Conservation (phyloP, 805 yeast genomes). For the Metschnikowia matae region DNA sequence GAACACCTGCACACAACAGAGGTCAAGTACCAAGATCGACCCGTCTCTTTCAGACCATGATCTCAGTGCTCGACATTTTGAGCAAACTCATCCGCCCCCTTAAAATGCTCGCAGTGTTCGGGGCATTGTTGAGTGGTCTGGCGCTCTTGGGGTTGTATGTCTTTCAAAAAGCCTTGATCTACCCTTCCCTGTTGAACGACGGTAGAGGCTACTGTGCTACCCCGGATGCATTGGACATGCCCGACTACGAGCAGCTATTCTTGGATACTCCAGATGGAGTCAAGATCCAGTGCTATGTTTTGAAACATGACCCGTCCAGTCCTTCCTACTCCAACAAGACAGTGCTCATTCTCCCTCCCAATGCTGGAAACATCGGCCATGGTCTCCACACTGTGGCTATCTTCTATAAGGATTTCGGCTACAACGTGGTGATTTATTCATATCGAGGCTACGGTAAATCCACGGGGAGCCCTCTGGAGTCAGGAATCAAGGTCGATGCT, state of each 20-base stretch:
- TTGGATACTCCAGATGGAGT: constrained; percentile 70
- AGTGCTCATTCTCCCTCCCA: constrained; percentile 76
- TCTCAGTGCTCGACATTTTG: constrained; percentile 6
- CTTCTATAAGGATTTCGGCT: constrained; percentile 57
- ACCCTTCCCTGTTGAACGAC: constrained; percentile 76
- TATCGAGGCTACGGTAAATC: constrained; percentile 90
- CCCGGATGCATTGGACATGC: constrained; percentile 66
- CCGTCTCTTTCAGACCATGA: constrained; percentile 1
- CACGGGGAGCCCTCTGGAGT: constrained; percentile 71
- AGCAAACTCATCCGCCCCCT: constrained; percentile 13
- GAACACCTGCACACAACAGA: neutral
- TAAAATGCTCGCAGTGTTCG: constrained; percentile 35
- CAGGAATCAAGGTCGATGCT: constrained; percentile 79
- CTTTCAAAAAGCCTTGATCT: constrained; percentile 66
- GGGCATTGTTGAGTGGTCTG: constrained; percentile 40
- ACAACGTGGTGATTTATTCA: constrained; percentile 79
- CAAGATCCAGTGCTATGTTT: constrained; percentile 57
- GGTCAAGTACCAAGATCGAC: neutral
- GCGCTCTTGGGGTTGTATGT: constrained; percentile 53
- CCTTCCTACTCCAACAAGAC: constrained; percentile 55
- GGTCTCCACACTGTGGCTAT: constrained; percentile 74
- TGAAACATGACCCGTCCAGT: constrained; percentile 45
- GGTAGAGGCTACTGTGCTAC: constrained; percentile 71
- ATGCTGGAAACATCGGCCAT: constrained; percentile 95
- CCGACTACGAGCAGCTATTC: constrained; percentile 51